Conservation (phyloP, 306 rosid species). For the Dalbergia cochinchinensis region DNA sequence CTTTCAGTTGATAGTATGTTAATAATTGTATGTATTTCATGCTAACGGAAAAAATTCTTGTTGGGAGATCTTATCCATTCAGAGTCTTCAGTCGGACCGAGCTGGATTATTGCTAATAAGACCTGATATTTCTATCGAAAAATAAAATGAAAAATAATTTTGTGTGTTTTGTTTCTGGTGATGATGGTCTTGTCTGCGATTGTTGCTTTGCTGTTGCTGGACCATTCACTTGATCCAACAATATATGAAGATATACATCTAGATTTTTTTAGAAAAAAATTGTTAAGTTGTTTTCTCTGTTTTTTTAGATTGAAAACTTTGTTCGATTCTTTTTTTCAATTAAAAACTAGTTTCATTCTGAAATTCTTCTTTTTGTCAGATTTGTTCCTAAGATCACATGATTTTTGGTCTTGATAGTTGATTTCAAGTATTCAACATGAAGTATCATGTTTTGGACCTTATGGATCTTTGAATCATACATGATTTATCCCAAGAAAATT, state of each 20-base stretch:
- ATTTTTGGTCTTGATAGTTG: background rate
- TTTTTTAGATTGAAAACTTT: background rate
- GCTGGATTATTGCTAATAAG: no score
- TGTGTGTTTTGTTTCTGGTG: no score
- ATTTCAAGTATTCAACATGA: background rate
- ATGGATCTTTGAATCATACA: background rate
- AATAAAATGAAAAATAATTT: no score
- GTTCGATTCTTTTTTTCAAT: no score
- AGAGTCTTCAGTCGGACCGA: no score
- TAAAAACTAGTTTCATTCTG: background rate
- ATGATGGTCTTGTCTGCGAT: background rate
- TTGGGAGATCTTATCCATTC: no score
- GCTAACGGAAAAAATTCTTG: no score
- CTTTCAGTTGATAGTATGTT: background rate
- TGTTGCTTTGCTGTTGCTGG: background rate
- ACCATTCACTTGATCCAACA: slow-evolving; percentile 4
- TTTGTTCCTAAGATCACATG: background rate
- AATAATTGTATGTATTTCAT: background rate
- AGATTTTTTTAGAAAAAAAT: no score
- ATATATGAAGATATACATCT: background rate
- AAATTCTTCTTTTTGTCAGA: background rate
- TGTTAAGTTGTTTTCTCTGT: background rate
- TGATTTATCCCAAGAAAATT: no score
- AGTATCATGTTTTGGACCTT: background rate
- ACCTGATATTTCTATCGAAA: no score